Evolutionary conservation across 108 stramenopile genomes (phyloP).

Genomic region (Cyclostephanos invisitatus): DNA sequence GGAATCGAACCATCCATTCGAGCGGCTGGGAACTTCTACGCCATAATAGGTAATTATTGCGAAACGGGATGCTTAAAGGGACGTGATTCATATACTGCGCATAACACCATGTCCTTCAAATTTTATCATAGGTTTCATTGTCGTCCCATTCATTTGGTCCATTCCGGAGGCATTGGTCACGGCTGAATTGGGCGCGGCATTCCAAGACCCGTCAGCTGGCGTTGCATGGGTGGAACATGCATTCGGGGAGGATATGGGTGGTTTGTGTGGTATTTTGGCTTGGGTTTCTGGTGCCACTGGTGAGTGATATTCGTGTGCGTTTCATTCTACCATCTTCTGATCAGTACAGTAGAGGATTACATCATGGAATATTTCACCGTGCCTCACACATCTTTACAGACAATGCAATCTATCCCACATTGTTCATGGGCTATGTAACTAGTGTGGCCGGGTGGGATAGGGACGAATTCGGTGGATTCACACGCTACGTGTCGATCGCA

Average conservation of each 20-base stretch:
- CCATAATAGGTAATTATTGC: constrained; percentile 59
- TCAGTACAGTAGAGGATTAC: no score
- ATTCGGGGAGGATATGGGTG: constrained; percentile 78
- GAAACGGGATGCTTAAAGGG: background rate
- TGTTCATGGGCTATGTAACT: constrained; percentile 37
- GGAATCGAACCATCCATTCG: constrained; percentile 89
- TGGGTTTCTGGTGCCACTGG: constrained; percentile 88
- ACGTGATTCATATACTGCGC: background rate
- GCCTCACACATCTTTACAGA: constrained; percentile 18
- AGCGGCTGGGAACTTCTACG: constrained; percentile 83
- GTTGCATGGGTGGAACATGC: constrained; percentile 80
- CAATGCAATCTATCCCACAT: constrained; percentile 42
- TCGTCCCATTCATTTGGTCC: constrained; percentile 73
- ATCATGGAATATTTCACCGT: background rate
- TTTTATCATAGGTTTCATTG: constrained; percentile 28
- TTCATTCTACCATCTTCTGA: no score
- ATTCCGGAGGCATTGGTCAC: constrained; percentile 78
- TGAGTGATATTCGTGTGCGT: background rate
- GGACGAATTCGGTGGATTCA: constrained; percentile 19
- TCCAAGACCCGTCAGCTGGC: constrained; percentile 66
- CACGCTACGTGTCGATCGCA: constrained; percentile 36
- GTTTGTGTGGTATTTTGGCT: constrained; percentile 82
- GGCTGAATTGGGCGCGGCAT: constrained; percentile 68
- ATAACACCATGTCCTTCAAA: background rate
- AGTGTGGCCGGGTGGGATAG: constrained; percentile 25